Conservation (phyloP, 345 rosid genomes). For the Linum lewisii region DNA sequence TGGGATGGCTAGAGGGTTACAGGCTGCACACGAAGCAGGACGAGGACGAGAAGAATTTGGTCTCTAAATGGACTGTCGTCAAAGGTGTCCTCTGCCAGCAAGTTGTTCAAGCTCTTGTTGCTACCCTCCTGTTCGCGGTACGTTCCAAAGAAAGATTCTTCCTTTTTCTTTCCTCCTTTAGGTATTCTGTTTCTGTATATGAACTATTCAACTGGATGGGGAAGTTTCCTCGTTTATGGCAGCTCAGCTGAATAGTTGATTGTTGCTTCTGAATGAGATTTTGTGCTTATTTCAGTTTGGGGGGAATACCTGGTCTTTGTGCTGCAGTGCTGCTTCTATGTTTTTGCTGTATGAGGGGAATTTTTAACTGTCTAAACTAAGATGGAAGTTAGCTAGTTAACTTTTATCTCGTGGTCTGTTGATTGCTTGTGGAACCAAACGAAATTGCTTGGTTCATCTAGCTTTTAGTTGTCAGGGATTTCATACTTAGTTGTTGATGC, state of each 20-base stretch:
- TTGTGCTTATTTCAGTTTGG: background rate
- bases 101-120: slow-evolving; percentile 62
- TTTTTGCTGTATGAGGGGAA: background rate
- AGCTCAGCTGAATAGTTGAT: background rate
- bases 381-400: background rate
- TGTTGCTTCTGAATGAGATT: background rate
- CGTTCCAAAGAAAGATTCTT: background rate
- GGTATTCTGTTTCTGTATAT: no score
- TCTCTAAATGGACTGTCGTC: slow-evolving; percentile 53
- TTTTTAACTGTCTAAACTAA: background rate
- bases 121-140: slow-evolving; percentile 66
- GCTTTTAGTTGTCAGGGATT: no score
- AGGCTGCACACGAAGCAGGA: slow-evolving; percentile 74
- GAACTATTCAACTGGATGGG: no score
- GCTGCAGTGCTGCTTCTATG: background rate
- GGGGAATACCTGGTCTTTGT: background rate
- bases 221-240: no score
- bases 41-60: slow-evolving; percentile 74
- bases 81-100: slow-evolving; percentile 87
- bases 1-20: slow-evolving; percentile 47
- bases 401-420: no score
- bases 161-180: background rate
- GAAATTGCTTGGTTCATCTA: background rate
- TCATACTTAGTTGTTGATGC: background rate
- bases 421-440: no score